Base-by-base conservation (phyloP, 495 filamentous ascomycete genomes). In the Trichoderma reesei region DNA sequence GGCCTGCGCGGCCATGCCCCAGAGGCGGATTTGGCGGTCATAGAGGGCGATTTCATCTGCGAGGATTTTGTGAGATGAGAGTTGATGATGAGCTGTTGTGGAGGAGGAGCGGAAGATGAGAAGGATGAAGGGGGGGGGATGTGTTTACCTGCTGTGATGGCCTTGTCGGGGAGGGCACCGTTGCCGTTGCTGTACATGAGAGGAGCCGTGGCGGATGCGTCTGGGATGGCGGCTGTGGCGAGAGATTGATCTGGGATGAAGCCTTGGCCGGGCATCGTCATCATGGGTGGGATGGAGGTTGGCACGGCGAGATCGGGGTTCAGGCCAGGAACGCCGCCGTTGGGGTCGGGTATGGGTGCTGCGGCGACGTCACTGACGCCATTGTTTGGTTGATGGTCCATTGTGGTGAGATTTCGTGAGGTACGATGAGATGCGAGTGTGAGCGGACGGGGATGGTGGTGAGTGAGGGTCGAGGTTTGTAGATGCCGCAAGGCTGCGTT, bases 21-120 rank as follows among this genome's bases (percentile, higher is more conserved):
- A 98, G 37, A 98, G 85, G n/a, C 94, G 90, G 70, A 98, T 96
- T 74, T 98, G 94, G 26, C 94, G 88, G 75, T 98, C 94, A 75
- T 98, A 98, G 31, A 98, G 85, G 42, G 95, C 95, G 70, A 98
- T 96, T 71, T 98, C 94, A 77, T 96, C 94, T 95, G 33, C 6
- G 10, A n/a, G 13, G 60, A n/a, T 5, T 5, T 4, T 61, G 18
- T 39, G 36, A 20, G 33, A 61, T 54, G 65, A 44, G 38, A 20
- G 18, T 18, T 46, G 39, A 64, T 7, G 2, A 13, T 26, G 37
- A 26, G 9, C 20, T 3, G 7, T 13, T 26, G 8, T 6, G 48
- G 20, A 36, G 41, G 7, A 34, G 38, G 16, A 33, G 5, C 7
- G 33, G 20, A 36, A 7, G 39, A 41, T 38, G 36, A 41, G 39